phyloP scores from a whole-genome alignment of 129 eudicot genomes.

The Dittrichia graveolens region DNA sequence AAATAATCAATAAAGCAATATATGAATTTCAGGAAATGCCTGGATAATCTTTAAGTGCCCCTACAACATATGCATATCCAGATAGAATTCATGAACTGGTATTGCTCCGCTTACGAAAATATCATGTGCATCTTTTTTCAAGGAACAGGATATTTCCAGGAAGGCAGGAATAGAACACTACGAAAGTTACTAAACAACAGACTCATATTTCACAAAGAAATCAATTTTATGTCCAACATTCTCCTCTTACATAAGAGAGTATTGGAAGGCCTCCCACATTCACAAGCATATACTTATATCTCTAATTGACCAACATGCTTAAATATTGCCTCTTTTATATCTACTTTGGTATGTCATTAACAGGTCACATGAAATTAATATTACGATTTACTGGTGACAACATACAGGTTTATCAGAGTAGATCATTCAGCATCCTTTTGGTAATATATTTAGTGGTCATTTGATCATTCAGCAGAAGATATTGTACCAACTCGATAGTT shows the following conservation, averaged over 20 bases:
- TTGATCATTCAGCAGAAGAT: background rate
- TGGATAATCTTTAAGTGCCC: slow-evolving; percentile 9
- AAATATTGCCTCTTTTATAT: background rate
- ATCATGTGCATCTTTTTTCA: background rate
- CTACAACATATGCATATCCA: slow-evolving; percentile 20
- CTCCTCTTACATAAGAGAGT: slow-evolving; percentile 4
- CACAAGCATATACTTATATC: slow-evolving; percentile 4
- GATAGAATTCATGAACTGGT: background rate
- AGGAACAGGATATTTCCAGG: background rate
- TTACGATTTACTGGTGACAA: too few species aligned
- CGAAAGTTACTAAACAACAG: background rate
- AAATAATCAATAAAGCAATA: slow-evolving; percentile 32
- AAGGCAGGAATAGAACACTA: background rate
- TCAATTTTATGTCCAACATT: background rate
- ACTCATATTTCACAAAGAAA: slow-evolving; percentile 19
- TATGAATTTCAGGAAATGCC: background rate
- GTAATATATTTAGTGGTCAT: background rate
- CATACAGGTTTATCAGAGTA: too few species aligned
- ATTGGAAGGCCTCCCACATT: background rate
- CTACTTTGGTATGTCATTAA: background rate
- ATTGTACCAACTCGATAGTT: background rate
- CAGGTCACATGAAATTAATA: background rate
- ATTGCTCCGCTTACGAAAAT: background rate
- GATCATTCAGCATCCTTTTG: too few species aligned
- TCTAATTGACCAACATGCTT: slow-evolving; percentile 1